Evolutionary conservation across 2,329 filamentous ascomycete genomes (phyloP), one percentile per base, ranked within the genome.

Genomic region (Diaporthe humulicola): DNA sequence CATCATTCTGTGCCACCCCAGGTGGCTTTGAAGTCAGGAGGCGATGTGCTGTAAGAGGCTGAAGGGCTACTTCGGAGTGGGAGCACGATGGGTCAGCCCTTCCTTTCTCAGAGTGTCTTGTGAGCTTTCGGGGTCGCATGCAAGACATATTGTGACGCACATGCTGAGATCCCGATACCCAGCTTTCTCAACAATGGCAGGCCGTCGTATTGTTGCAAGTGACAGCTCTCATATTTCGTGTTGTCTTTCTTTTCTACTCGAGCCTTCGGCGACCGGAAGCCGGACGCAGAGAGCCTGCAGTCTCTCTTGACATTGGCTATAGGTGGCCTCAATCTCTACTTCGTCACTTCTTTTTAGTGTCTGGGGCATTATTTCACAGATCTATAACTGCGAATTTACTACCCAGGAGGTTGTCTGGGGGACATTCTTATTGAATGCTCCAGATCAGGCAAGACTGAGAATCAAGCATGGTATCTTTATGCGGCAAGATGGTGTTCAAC

Each of bases 21-120:
- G 28, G 17, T n/a, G 36, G 30, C 48, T 54, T 25, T 17, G 30
- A 12, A 61, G n/a, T 50, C n/a, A n/a, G 17, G 28, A 9, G 7
- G 22, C 12, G 33, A 54, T 19, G 50, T 52, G 56, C 38, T 45
- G 48, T 71, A 42, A 52, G 48, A 66, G 50, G 71, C 57, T 75
- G 48, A 58, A 25, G 33, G 36, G 28, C 48, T 58, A 40, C 45
- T 30, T 58, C 33, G 33, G 69, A 50, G 45, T 64, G 40, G 57
- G 70, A 70, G 17, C 52, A 61, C 36, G 40, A 58, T 38, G 40
- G 61, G 50, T 25, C 48, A 36, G 52, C 56, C 54, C 50, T 17
- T 58, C 19, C 30, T 42, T 28, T 58, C 22, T 17, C 8, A 22
- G 17, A 57, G n/a, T 58, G 45, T 64, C 45, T 73, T 33, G 19